phyloP scores from a whole-genome alignment of 164 flowering plant species.

The Berberis vulgaris region DNA sequence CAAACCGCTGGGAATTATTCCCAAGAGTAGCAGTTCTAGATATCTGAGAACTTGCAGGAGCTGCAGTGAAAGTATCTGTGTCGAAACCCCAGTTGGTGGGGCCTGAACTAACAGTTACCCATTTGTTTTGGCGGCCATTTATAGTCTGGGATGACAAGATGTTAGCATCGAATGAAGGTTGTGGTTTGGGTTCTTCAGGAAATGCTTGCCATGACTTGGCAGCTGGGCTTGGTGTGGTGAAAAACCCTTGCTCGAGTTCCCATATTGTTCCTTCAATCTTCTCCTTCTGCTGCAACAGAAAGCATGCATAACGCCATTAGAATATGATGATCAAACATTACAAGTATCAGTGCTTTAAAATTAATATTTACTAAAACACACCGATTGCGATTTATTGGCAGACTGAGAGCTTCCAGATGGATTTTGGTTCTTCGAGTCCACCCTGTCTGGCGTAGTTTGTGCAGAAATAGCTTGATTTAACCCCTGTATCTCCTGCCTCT shows the following conservation, averaged over 20 bases:
- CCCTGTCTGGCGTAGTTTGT: slow-evolving; percentile 46
- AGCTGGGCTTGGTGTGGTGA: slow-evolving; percentile 36
- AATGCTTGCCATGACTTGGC: slow-evolving; percentile 45
- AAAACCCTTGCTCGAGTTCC: slow-evolving; percentile 51
- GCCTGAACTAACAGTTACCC: slow-evolving; percentile 28
- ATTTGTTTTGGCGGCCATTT: slow-evolving; percentile 41
- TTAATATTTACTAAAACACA: not conserved
- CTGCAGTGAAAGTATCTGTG: slow-evolving; percentile 67
- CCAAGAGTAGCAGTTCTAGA: slow-evolving; percentile 28
- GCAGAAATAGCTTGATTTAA: slow-evolving; percentile 63
- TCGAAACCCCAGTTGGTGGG: slow-evolving; percentile 70
- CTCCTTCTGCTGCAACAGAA: slow-evolving; percentile 28
- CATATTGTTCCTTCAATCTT: slow-evolving; percentile 46
- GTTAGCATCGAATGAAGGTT: slow-evolving; percentile 55
- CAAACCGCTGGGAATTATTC: slow-evolving; percentile 35
- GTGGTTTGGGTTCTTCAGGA: slow-evolving; percentile 29
- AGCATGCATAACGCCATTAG: not conserved
- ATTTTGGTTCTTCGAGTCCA: slow-evolving; percentile 28
- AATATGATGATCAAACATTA: not conserved
- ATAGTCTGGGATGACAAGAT: slow-evolving; percentile 7
- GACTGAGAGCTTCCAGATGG: slow-evolving; percentile 8
- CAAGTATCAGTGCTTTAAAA: not conserved
- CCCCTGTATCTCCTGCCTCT: slow-evolving; percentile 93
- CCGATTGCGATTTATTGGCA: not conserved
- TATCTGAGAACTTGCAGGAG: slow-evolving; percentile 35